Conservation (phyloP, 257 asterid genomes). For the Primulina eburnea region DNA sequence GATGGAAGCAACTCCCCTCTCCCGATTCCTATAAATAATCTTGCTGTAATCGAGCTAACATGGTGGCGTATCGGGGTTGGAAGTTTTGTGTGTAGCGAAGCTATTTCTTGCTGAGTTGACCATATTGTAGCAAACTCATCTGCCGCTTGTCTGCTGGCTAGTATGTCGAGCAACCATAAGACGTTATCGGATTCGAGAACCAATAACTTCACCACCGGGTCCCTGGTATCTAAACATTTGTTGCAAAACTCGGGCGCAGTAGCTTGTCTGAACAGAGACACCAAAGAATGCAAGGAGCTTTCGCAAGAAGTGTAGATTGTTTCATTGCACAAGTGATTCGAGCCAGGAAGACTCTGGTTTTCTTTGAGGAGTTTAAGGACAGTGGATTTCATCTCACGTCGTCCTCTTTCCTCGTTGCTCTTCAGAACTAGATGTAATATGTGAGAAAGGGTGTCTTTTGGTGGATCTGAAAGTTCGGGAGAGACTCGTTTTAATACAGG, state of each 20-base stretch:
- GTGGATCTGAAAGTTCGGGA: conserved; percentile 49
- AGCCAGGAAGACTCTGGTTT: conserved; percentile 43
- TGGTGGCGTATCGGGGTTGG: conserved; percentile 55
- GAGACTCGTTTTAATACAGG: conserved; percentile 81
- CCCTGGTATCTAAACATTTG: conserved; percentile 28
- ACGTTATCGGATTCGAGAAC: conserved; percentile 75
- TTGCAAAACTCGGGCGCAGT: conserved; percentile 44
- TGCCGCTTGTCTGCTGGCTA: conserved; percentile 63
- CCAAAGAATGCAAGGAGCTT: conserved; percentile 49
- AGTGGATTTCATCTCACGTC: conserved; percentile 79
- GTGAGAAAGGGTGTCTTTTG: conserved; percentile 66
- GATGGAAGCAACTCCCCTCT: conserved; percentile 79
- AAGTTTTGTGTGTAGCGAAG: conserved; percentile 51
- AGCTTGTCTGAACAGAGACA: conserved; percentile 65
- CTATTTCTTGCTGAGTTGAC: conserved; percentile 66
- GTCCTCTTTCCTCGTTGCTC: conserved; percentile 81
- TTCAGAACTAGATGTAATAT: conserved; percentile 72
- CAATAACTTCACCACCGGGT: conserved; percentile 42
- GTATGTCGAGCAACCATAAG: conserved; percentile 77
- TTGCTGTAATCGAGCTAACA: conserved; percentile 68
- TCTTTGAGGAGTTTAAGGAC: conserved; percentile 84
- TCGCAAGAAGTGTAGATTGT: conserved; percentile 61
- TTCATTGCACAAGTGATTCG: conserved; percentile 57
- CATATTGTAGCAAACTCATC: conserved; percentile 72
- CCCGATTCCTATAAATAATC: conserved; percentile 82